A percentile compares a stretch with the other conserved stretches of the same genome.
Conservation (phyloP, 352 stramenopile genomes). For the Globisporangium spiculum region DNA sequence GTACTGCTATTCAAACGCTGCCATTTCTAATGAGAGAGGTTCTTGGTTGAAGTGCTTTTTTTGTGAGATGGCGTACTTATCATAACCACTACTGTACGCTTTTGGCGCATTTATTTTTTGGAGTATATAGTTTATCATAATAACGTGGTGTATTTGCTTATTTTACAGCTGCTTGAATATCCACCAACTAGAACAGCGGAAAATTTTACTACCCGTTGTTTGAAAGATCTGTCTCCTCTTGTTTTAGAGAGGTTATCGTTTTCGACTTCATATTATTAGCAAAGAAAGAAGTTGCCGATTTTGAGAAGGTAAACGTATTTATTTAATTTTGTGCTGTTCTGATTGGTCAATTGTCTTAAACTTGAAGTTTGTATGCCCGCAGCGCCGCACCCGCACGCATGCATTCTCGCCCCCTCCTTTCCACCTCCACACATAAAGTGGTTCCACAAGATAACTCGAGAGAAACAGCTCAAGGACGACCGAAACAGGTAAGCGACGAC, state of each 20-base stretch:
- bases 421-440: constrained; percentile 10
- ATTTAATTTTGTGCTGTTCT: background rate
- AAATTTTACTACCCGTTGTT: background rate
- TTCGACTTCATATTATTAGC: background rate
- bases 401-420: constrained; percentile 7
- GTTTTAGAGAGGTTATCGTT: background rate
- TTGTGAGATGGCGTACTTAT: no score
- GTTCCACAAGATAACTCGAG: constrained; percentile 7
- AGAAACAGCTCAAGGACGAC: constrained; percentile 17
- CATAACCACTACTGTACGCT: no score
- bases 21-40: no score
- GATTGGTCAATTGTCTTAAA: constrained; percentile 6
- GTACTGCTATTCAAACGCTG: no score
- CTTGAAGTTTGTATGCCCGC: constrained; percentile 14
- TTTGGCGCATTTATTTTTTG: background rate
- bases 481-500: constrained; percentile 10
- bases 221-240: background rate
- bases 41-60: no score
- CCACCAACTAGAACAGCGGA: background rate
- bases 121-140: background rate
- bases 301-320: background rate
- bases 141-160: background rate
- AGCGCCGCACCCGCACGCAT: background rate
- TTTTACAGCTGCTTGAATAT: background rate
- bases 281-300: background rate